These are phyloP conservation scores for Symbiodinium pilosum DNA, from an alignment of 73 alveolate genomes.

Conservation along the genomic window DNA sequence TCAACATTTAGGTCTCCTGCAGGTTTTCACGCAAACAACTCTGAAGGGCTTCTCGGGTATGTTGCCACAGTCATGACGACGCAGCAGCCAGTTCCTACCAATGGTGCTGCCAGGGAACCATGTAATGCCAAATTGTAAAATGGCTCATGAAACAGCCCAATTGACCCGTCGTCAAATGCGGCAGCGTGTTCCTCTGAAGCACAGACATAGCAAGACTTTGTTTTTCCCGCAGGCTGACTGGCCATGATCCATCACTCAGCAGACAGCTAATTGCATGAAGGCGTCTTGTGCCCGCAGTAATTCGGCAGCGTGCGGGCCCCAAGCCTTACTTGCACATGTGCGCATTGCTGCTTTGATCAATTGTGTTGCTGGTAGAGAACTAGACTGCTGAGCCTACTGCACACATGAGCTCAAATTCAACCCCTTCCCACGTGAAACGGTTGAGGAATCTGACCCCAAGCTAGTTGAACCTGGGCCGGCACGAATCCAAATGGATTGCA, in stretches of 20 bases:
- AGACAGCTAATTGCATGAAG: not conserved
- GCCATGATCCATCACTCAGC: not conserved
- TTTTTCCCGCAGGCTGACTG: too few relatives aligned
- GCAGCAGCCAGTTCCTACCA: not conserved
- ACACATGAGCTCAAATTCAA: too few relatives aligned
- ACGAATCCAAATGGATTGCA: too few relatives aligned
- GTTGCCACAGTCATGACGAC: not conserved
- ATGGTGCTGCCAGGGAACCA: slow-evolving; percentile 11
- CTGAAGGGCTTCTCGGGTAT: too few relatives aligned
- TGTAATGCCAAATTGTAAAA: slow-evolving; percentile 91
- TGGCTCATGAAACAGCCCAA: slow-evolving; percentile 94
- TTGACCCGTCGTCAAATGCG: slow-evolving; percentile 86
- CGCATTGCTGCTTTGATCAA: too few relatives aligned
- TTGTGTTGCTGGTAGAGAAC: too few relatives aligned
- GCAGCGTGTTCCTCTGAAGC: slow-evolving; percentile 71
- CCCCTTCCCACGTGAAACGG: too few relatives aligned
- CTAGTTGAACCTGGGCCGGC: too few relatives aligned
- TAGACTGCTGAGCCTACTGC: too few relatives aligned
- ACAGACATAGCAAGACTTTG: not conserved
- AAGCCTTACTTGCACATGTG: slow-evolving; percentile 16
- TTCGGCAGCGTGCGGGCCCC: slow-evolving; percentile 78
- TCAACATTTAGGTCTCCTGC: not conserved
- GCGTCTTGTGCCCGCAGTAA: slow-evolving; percentile 79
- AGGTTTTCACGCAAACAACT: not conserved
- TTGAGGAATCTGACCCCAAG: too few relatives aligned